Percentiles rank a stretch among this genome's conserved stretches.
phyloP scores from a whole-genome alignment of 345 rosid species.

The Populus simonii region DNA sequence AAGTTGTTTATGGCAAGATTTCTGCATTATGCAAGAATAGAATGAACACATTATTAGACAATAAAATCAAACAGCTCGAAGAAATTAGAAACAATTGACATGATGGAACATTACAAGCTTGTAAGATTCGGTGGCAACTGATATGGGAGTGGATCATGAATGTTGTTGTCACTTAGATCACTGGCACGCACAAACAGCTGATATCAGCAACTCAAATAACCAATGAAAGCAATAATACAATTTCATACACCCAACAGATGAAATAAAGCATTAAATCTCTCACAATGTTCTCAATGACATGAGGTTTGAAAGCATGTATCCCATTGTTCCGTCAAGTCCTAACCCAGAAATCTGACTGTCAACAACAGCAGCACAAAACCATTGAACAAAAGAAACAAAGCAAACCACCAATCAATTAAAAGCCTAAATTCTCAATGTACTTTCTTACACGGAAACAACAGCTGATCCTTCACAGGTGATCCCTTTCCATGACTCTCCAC shows the following conservation, averaged over 20 bases:
- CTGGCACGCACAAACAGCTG: conserved; percentile 37
- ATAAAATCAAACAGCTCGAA: conserved; percentile 1
- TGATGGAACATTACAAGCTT: conserved; percentile 60
- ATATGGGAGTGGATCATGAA: conserved; percentile 82
- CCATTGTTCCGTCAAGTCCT: conserved; percentile 82
- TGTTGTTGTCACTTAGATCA: conserved; percentile 82
- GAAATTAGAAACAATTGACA: conserved; percentile 11
- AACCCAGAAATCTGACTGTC: conserved; percentile 73
- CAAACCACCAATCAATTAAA: background rate
- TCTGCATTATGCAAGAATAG: conserved; percentile 44
- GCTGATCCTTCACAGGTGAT: conserved; percentile 81
- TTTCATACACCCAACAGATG: background rate
- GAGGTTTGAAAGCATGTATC: conserved; percentile 77
- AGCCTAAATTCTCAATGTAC: background rate
- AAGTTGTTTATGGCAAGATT: conserved; percentile 85
- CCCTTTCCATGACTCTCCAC: conserved; percentile 95
- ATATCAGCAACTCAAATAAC: conserved; percentile 16
- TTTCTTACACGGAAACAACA: conserved; percentile 72
- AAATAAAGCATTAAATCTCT: conserved; percentile 16
- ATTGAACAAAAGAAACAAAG: conserved; percentile 7
- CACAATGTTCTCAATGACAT: conserved; percentile 73
- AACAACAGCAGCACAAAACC: conserved; percentile 13
- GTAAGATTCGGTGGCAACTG: conserved; percentile 97
- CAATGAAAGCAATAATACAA: conserved; percentile 10
- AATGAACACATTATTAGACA: conserved; percentile 3